These are phyloP conservation scores for Penicillium sp. DNA, from an alignment of 2,329 filamentous ascomycete genomes.

Conservation along the genomic window DNA sequence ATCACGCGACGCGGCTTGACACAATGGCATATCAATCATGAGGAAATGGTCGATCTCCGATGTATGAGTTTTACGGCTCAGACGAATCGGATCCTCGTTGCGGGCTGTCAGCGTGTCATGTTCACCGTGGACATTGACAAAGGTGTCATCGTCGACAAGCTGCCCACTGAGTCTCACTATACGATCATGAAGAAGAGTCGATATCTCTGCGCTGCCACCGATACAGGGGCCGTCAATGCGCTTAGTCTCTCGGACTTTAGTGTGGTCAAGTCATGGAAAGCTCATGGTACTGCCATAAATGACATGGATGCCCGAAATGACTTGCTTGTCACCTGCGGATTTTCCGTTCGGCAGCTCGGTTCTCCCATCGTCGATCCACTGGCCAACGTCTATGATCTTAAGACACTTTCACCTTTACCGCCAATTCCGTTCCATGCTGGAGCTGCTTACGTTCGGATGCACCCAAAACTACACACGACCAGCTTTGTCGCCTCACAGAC, in stretches of 20 bases:
- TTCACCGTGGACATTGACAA: slow-evolving; percentile 68
- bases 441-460: slow-evolving; percentile 91
- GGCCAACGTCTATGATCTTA: slow-evolving; percentile 92
- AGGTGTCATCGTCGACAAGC: slow-evolving; percentile 65
- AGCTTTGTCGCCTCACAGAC: slow-evolving; percentile 88
- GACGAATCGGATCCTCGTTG: slow-evolving; percentile 76
- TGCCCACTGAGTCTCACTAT: slow-evolving; percentile 70
- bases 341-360: slow-evolving; percentile 73
- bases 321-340: slow-evolving; percentile 91
- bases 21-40: slow-evolving; percentile 79
- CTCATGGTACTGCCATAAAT: slow-evolving; percentile 80
- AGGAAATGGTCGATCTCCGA: slow-evolving; percentile 74
- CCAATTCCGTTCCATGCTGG: slow-evolving; percentile 90
- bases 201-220: slow-evolving; percentile 87
- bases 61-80: slow-evolving; percentile 96
- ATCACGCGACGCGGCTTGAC: slow-evolving; percentile 73
- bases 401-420: slow-evolving; percentile 77
- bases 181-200: slow-evolving; percentile 84
- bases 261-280: slow-evolving; percentile 81
- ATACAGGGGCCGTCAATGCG: slow-evolving; percentile 74
- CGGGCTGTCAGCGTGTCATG: slow-evolving; percentile 80
- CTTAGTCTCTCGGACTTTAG: slow-evolving; percentile 72
- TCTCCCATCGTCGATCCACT: slow-evolving; percentile 83
- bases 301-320: slow-evolving; percentile 97
- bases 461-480: slow-evolving; percentile 90